A percentile compares a stretch with the other conserved stretches of the same genome.
These are phyloP conservation scores for Rubus parviflorus DNA, from an alignment of 306 rosid genomes.

Conservation along the genomic window DNA sequence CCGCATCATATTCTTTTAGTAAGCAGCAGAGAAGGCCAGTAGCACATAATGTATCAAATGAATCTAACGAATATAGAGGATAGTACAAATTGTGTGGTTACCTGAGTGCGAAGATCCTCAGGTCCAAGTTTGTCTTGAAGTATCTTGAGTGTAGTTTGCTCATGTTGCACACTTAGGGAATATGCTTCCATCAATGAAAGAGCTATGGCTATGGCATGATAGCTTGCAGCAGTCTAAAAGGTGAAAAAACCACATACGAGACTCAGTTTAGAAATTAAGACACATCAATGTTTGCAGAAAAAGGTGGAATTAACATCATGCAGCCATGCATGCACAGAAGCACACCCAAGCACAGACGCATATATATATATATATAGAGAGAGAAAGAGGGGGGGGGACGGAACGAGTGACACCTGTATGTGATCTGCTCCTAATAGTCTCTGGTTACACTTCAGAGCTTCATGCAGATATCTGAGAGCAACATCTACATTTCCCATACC, in stretches of 20 bases:
- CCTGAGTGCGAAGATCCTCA: slow-evolving; percentile 99
- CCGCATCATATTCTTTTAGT: background rate
- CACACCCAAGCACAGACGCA: background rate
- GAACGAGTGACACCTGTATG: slow-evolving; percentile 65
- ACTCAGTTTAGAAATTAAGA: slow-evolving; percentile 9
- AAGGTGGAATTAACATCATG: background rate
- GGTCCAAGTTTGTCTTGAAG: slow-evolving; percentile 83
- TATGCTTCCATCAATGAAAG: slow-evolving; percentile 97
- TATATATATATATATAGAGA: background rate
- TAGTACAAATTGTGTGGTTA: slow-evolving; percentile 20
- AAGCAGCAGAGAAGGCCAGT: background rate
- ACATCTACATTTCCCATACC: slow-evolving; percentile 95
- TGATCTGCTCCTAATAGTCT: slow-evolving; percentile 93
- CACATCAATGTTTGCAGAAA: background rate
- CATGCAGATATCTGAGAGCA: slow-evolving; percentile 94
- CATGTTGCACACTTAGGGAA: slow-evolving; percentile 94
- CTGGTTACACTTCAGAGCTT: slow-evolving; percentile 96
- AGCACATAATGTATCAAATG: background rate
- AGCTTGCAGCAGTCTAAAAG: slow-evolving; percentile 92
- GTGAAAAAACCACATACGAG: slow-evolving; percentile 16
- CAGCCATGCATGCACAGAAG: background rate
- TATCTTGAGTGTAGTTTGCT: slow-evolving; percentile 90
- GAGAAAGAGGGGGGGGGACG: slow-evolving; percentile 17
- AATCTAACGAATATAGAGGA: slow-evolving; percentile 7
- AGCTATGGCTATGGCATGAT: slow-evolving; percentile 98